phyloP scores from a whole-genome alignment of 306 rosid species.

The peach (Prunus persica) region DNA sequence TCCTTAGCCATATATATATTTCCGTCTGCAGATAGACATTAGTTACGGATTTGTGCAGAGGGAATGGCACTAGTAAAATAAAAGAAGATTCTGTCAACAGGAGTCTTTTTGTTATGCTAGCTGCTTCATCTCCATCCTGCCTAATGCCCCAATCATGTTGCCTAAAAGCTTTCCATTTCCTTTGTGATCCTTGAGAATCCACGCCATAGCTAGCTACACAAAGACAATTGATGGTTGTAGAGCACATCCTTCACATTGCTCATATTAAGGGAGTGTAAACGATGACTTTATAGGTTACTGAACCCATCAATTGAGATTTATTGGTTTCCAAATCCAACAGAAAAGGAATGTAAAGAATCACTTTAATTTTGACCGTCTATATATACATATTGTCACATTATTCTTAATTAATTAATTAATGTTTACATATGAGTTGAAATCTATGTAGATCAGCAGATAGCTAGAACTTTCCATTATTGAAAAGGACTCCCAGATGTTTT shows the following conservation, averaged over 20 bases:
- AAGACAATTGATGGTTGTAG: not conserved
- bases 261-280: not conserved
- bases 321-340: not conserved
- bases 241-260: not conserved
- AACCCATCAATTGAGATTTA: not conserved
- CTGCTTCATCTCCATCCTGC: not conserved
- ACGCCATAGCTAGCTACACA: not conserved
- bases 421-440: too few species aligned
- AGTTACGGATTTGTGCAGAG: not conserved
- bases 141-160: too few species aligned
- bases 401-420: too few species aligned
- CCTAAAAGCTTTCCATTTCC: too few species aligned
- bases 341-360: not conserved
- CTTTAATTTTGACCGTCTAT: not conserved
- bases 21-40: too few species aligned
- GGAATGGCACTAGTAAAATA: not conserved
- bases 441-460: too few species aligned
- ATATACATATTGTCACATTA: not conserved
- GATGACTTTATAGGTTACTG: not conserved
- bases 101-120: not conserved
- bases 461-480: too few species aligned
- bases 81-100: not conserved
- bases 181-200: not conserved
- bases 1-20: too few species aligned
- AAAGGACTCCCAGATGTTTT: too few species aligned